Evolutionary conservation across 345 rosid species (phyloP).

Genomic region (Sonneratia alba): DNA sequence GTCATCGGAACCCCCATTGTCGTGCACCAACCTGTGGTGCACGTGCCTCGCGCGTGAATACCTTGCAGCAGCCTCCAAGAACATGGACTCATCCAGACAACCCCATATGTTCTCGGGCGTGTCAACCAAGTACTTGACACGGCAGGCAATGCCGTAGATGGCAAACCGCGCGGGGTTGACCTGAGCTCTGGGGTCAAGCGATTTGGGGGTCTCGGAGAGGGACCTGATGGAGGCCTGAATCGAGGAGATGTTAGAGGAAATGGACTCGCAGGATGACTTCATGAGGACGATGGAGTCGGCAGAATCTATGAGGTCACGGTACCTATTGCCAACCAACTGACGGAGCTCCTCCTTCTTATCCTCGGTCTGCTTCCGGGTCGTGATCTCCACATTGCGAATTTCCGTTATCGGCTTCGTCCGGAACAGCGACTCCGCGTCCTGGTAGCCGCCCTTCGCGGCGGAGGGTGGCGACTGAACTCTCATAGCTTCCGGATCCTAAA

Average conservation of each 20-base stretch:
- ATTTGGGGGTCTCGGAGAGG: slow-evolving; percentile 57
- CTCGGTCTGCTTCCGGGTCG: slow-evolving; percentile 68
- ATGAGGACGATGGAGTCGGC: slow-evolving; percentile 84
- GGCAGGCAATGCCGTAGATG: slow-evolving; percentile 72
- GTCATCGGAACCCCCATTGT: slow-evolving; percentile 34
- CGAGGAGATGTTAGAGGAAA: slow-evolving; percentile 56
- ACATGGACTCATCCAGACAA: slow-evolving; percentile 84
- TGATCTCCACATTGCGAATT: slow-evolving; percentile 67
- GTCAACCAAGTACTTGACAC: slow-evolving; percentile 83
- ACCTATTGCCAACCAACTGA: slow-evolving; percentile 78
- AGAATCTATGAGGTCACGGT: slow-evolving; percentile 90
- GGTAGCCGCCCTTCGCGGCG: slow-evolving; percentile 38
- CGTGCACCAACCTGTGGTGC: slow-evolving; percentile 33
- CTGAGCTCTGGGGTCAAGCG: slow-evolving; percentile 17
- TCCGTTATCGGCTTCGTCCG: slow-evolving; percentile 64
- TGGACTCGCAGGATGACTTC: slow-evolving; percentile 74
- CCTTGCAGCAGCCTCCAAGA: slow-evolving; percentile 76
- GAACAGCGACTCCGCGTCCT: slow-evolving; percentile 84
- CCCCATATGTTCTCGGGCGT: slow-evolving; percentile 97
- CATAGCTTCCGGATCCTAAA: slow-evolving; percentile 5
- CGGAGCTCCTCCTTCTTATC: slow-evolving; percentile 95
- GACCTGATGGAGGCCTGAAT: slow-evolving; percentile 48
- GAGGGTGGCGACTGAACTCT: slow-evolving; percentile 6
- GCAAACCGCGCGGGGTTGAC: slow-evolving; percentile 22
- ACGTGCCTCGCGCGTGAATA: slow-evolving; percentile 80